A percentile compares a stretch with the other conserved stretches of the same genome.
Conservation (phyloP, 306 rosid species). For the Dryas octopetala region DNA sequence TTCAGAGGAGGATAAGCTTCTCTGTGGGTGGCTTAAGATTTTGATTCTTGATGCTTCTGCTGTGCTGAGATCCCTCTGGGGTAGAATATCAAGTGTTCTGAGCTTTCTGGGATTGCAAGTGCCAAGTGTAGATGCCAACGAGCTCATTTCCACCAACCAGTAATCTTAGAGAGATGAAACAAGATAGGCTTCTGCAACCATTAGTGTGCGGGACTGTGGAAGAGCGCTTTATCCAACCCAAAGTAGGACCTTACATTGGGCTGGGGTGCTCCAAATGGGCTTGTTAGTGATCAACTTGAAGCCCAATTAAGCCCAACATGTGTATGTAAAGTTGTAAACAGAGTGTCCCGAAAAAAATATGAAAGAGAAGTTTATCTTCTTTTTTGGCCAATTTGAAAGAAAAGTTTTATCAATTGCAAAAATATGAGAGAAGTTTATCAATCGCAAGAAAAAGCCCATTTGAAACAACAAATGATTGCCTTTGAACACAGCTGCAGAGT, state of each 20-base stretch:
- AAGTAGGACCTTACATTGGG: neutral
- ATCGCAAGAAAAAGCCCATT: no score
- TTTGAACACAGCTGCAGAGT: neutral
- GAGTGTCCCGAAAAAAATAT: no score
- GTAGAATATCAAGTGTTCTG: conserved; percentile 3
- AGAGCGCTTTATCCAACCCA: conserved; percentile 7
- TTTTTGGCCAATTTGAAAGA: no score
- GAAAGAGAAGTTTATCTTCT: no score
- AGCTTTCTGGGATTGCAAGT: conserved; percentile 31
- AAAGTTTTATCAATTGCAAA: no score
- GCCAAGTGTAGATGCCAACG: conserved; percentile 34
- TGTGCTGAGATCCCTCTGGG: conserved; percentile 10
- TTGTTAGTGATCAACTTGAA: neutral
- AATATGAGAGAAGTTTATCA: no score
- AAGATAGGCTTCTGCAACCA: conserved; percentile 15
- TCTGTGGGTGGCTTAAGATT: conserved; percentile 7
- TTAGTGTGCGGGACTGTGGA: neutral
- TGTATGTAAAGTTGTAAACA: neutral
- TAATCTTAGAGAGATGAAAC: neutral
- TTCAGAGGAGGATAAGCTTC: conserved; percentile 3
- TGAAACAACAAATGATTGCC: neutral
- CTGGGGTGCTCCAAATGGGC: neutral
- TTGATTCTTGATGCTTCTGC: conserved; percentile 25
- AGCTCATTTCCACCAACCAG: conserved; percentile 42
- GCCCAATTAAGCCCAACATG: neutral